These are phyloP conservation scores for Dictyostelium firmibasis DNA, from an alignment of 78 protist genomes.

Conservation along the genomic window DNA sequence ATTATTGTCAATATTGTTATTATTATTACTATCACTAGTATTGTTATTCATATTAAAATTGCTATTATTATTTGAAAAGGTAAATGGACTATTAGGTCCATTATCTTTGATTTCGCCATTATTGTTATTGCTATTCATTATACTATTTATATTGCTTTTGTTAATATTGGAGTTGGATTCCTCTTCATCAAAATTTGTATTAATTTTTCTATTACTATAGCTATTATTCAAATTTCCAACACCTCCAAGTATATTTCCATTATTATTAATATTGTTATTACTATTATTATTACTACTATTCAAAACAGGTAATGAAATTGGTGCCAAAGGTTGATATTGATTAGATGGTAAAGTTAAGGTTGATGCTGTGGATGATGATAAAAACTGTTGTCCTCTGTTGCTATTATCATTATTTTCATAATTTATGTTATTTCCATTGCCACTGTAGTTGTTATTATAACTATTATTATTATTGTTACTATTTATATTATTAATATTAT, in stretches of 20 bases:
- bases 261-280: no score
- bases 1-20: background rate
- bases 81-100: background rate
- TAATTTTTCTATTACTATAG: background rate
- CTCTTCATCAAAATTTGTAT: background rate
- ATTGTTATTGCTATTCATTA: background rate
- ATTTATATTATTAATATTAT: background rate
- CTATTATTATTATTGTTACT: background rate
- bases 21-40: background rate
- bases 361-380: slow-evolving; percentile 27
- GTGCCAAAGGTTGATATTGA: background rate
- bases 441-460: background rate
- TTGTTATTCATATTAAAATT: background rate
- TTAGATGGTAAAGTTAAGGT: background rate
- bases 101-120: background rate
- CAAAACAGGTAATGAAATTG: slow-evolving; percentile 1
- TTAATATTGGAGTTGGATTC: background rate
- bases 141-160: background rate
- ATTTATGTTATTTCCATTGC: background rate
- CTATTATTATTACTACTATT: background rate
- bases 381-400: background rate
- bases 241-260: background rate
- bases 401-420: background rate
- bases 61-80: background rate
- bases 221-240: background rate